These are phyloP conservation scores for Phytomonas sp. DNA, from an alignment of 208 protist genomes.

Conservation along the genomic window DNA sequence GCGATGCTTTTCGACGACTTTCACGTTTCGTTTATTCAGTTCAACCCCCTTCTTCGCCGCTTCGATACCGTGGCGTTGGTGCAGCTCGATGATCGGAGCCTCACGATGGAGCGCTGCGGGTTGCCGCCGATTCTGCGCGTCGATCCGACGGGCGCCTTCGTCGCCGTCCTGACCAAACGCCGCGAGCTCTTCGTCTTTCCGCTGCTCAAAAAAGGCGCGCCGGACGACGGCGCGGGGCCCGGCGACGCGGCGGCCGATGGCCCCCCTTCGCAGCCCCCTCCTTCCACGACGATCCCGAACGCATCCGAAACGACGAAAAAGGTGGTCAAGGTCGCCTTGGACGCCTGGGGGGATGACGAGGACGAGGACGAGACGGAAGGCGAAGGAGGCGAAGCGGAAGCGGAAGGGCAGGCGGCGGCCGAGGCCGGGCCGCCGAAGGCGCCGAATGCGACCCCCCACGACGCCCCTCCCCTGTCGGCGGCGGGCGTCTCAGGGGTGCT, in stretches of 20 bases:
- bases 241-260: neutral
- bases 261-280: constrained; percentile 4
- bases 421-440: neutral
- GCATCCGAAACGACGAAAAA: neutral
- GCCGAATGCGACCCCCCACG: constrained; percentile 36
- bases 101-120: constrained; percentile 26
- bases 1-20: constrained; percentile 77
- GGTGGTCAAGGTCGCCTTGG: constrained; percentile 20
- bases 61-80: constrained; percentile 73
- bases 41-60: constrained; percentile 40
- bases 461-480: constrained; percentile 14
- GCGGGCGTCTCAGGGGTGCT: constrained; percentile 65
- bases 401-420: neutral
- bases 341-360: constrained; percentile 81
- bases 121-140: constrained; percentile 65
- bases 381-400: neutral
- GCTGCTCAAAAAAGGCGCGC: constrained; percentile 20
- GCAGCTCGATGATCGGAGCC: constrained; percentile 68
- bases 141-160: constrained; percentile 41
- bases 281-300: neutral
- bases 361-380: constrained; percentile 54
- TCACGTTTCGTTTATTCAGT: constrained; percentile 75
- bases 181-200: constrained; percentile 63
- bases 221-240: neutral
- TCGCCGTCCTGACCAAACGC: constrained; percentile 63